A percentile compares a stretch with the other conserved stretches of the same genome.
phyloP scores from a whole-genome alignment of 1,139 yeast species.

The Sugiyamaella castrensis region DNA sequence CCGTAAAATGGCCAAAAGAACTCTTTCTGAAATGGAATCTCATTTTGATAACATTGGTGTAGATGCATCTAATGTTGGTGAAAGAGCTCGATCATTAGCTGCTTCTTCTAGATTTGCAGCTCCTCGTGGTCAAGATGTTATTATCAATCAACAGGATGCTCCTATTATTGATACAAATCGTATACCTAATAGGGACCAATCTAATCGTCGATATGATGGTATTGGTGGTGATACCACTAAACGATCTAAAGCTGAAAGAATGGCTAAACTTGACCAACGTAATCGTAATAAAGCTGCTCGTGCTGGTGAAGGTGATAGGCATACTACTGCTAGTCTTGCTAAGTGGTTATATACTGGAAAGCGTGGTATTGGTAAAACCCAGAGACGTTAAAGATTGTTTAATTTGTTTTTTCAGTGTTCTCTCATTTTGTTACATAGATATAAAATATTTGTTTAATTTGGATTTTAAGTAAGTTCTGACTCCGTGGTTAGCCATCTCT shows the following conservation, averaged over 20 bases:
- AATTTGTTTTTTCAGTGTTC: neutral
- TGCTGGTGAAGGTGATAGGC: constrained; percentile 96
- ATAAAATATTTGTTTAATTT: no score
- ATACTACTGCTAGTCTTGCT: constrained; percentile 77
- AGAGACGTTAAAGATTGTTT: constrained; percentile 51
- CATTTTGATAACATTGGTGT: constrained; percentile 90
- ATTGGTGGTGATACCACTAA: constrained; percentile 68
- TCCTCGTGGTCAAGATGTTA: constrained; percentile 69
- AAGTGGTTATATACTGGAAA: constrained; percentile 96
- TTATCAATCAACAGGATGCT: constrained; percentile 49
- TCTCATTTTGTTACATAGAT: no score
- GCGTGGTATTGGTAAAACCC: constrained; percentile 85
- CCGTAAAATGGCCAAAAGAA: constrained; percentile 78
- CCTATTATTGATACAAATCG: constrained; percentile 33
- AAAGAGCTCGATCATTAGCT: constrained; percentile 41
- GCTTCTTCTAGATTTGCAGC: constrained; percentile 33
- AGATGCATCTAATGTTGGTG: constrained; percentile 62
- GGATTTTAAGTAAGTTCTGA: no score
- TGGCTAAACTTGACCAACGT: constrained; percentile 86
- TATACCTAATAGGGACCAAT: constrained; percentile 55
- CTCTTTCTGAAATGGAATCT: constrained; percentile 75
- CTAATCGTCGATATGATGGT: constrained; percentile 86
- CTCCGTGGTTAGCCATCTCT: no score
- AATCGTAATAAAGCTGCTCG: constrained; percentile 91
- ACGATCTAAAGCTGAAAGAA: constrained; percentile 81